phyloP scores from a whole-genome alignment of 441 rosid species.

The Bruguiera hainesii region DNA sequence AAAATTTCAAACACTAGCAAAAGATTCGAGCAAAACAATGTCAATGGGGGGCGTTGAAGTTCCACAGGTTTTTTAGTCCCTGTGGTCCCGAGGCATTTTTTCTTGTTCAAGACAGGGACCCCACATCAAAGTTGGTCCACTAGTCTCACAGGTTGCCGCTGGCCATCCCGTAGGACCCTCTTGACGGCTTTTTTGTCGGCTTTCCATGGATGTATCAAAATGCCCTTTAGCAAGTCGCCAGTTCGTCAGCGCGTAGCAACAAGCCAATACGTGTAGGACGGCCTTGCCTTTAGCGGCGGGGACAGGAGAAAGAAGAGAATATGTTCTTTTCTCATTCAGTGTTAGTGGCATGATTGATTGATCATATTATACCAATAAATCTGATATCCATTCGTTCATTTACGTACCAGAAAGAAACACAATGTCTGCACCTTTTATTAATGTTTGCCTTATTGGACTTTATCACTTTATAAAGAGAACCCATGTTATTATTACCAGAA shows the following conservation, averaged over 20 bases:
- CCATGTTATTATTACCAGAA: too few species aligned
- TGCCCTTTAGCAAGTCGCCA: background rate
- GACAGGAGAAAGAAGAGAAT: slow-evolving; percentile 29
- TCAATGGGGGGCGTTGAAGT: too few species aligned
- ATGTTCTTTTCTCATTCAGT: slow-evolving; percentile 28
- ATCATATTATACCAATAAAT: background rate
- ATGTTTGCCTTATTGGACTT: too few species aligned
- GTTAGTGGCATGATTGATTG: slow-evolving; percentile 1
- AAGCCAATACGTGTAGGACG: slow-evolving; percentile 32
- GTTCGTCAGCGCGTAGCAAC: slow-evolving; percentile 29
- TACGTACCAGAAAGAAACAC: slow-evolving; percentile 14
- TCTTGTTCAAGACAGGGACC: background rate
- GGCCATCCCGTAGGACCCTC: slow-evolving; percentile 18
- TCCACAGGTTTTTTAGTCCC: too few species aligned
- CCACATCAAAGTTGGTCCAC: slow-evolving; percentile 19
- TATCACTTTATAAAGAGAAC: too few species aligned
- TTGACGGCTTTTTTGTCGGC: slow-evolving; percentile 38
- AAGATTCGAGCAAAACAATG: too few species aligned
- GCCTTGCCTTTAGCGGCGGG: slow-evolving; percentile 18
- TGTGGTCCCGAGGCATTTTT: too few species aligned
- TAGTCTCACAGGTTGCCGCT: slow-evolving; percentile 19
- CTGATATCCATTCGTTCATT: slow-evolving; percentile 24
- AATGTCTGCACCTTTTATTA: slow-evolving; percentile 2
- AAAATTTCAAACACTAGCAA: too few species aligned
- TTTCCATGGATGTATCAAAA: slow-evolving; percentile 15